Percentiles rank a stretch among this genome's conserved stretches.
Evolutionary conservation across 73 alveolate species (phyloP).

Genomic region (Tetrahymena malaccensis): DNA sequence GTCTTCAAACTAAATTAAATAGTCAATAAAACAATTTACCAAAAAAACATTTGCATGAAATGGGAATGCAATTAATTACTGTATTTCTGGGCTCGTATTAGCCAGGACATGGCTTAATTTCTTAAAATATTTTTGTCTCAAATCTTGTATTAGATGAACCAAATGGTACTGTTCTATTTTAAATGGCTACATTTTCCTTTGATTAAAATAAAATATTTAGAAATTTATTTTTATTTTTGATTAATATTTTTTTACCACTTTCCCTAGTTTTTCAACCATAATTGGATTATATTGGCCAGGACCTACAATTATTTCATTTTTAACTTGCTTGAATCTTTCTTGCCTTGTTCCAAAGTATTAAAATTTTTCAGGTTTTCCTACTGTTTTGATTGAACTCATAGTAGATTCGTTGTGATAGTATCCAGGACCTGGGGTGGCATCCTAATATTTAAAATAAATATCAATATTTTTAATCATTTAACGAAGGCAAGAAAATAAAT

Average conservation of each 20-base stretch:
- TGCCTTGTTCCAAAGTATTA: not conserved
- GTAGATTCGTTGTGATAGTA: constrained; percentile 31
- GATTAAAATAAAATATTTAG: not conserved
- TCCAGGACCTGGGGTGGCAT: constrained; percentile 46
- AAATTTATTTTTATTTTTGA: not conserved
- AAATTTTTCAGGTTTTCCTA: not conserved
- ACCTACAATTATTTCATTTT: not conserved
- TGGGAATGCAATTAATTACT: not conserved
- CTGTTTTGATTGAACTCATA: not conserved
- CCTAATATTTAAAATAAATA: not conserved
- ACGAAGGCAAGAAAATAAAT: not conserved
- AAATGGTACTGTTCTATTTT: not conserved
- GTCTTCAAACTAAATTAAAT: not conserved
- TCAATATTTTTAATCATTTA: not conserved
- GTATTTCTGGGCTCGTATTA: not conserved
- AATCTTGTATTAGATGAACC: not conserved
- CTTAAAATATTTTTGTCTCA: not conserved
- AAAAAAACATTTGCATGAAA: too few relatives aligned
- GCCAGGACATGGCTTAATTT: not conserved
- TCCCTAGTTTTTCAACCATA: not conserved
- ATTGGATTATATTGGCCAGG: not conserved
- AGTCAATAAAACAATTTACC: too few relatives aligned
- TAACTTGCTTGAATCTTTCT: not conserved
- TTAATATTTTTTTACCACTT: not conserved
- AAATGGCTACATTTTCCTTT: not conserved